These are phyloP conservation scores for Gymnopilus dilepis DNA, from an alignment of 768 basidiomycete species.

Conservation along the genomic window DNA sequence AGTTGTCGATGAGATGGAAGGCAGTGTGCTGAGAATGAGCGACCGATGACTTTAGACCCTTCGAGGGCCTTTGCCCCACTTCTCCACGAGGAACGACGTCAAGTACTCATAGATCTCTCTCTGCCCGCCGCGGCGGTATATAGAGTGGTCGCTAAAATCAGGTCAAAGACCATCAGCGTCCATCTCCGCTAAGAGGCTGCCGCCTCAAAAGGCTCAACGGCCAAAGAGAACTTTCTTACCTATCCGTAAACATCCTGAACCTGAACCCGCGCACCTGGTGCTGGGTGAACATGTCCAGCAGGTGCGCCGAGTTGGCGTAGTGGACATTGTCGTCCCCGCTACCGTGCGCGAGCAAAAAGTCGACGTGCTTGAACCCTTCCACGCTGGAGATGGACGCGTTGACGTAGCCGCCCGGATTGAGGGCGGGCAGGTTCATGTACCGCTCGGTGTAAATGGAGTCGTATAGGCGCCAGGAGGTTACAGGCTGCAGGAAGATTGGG, in stretches of 20 bases:
- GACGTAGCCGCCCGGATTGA: slow-evolving; percentile 87
- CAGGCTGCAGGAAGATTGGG: slow-evolving; percentile 57
- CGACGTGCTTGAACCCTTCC: slow-evolving; percentile 79
- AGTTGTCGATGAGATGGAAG: no score
- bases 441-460: slow-evolving; percentile 98
- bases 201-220: neutral
- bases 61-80: slow-evolving; percentile 90
- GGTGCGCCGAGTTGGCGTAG: slow-evolving; percentile 86
- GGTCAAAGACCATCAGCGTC: neutral
- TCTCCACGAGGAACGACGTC: slow-evolving; percentile 83
- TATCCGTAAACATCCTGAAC: slow-evolving; percentile 98
- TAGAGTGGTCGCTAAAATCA: slow-evolving; percentile 75
- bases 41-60: slow-evolving; percentile 45
- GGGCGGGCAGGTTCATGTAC: slow-evolving; percentile 86
- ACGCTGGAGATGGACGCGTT: slow-evolving; percentile 90
- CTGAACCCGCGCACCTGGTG: slow-evolving; percentile 74
- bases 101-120: slow-evolving; percentile 89
- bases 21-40: no score
- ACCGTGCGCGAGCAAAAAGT: slow-evolving; percentile 90
- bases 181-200: no score
- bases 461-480: slow-evolving; percentile 86
- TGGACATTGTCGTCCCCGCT: slow-evolving; percentile 98
- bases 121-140: slow-evolving; percentile 74
- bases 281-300: slow-evolving; percentile 92
- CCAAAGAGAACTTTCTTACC: slow-evolving; percentile 47